Evolutionary conservation across 345 rosid species (phyloP), one percentile per base, ranked within the genome.

Genomic region (Anastatica hierochuntica): DNA sequence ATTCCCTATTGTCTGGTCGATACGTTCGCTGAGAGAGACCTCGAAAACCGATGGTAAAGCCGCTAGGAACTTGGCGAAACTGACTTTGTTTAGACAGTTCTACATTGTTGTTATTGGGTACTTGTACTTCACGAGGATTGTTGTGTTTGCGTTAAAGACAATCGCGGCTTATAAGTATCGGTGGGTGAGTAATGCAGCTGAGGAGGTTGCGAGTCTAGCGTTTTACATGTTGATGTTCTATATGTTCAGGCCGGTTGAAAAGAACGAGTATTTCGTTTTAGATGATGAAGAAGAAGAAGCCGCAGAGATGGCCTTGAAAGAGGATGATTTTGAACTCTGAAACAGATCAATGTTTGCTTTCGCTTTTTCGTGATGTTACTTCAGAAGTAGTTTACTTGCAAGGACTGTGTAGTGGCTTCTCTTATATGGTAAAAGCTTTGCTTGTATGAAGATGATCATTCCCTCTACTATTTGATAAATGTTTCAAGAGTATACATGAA

Each of bases 1-100:
- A 10, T 92, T 92, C 76, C 98, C 97, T 0, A 92, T 92, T 11
- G 90, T 92, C 1, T 88, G 97, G 98, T 88, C 98, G 0, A 88
- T 92, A 11, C 72, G 98, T 17, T 79, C 94, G 0, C 39, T 92
- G 61, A 83, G 81, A 35, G 96, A 88, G 74, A 88, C 90, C 0
- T 88, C 96, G 1, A 92, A 92, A 70, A 84, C 95, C 0, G 98
- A 88, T 41, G 98, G 96, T 43, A 88, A 90, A 68, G 96, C 96
- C 0, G 98, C 96, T 0, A 81, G 88, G 75, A 92, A 92, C 72
- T 72, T 83, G 68, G 95, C 94, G 0, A 92, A 88, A 53, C 56
- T 92, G 73, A 83, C 84, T 47, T 60, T 88, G 48, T 88, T 92
- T 68, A 83, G 90, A 67, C 94, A 85, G 60, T 92, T 92, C 47